These are phyloP conservation scores for Amanita rubescens DNA, from an alignment of 768 basidiomycete genomes.

Conservation along the genomic window DNA sequence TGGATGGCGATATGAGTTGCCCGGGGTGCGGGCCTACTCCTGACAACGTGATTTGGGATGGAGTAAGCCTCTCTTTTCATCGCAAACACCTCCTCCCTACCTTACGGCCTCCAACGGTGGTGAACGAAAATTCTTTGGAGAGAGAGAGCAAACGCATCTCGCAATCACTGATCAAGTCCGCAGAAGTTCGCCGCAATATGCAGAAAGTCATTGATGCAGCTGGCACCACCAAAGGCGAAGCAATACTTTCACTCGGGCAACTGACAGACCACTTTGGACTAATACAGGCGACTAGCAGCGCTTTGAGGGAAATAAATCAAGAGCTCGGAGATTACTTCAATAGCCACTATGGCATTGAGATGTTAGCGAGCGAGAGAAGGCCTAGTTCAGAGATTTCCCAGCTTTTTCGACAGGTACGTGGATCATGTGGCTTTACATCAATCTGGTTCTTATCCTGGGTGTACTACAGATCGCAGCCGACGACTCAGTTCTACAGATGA, in stretches of 20 bases:
- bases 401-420: no score
- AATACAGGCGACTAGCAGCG: no score
- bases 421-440: no score
- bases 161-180: background rate
- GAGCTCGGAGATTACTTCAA: no score
- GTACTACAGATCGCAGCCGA: conserved; percentile 15
- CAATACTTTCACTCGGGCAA: no score
- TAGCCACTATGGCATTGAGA: no score
- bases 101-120: conserved; percentile 12
- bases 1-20: conserved; percentile 21
- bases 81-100: conserved; percentile 18
- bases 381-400: no score
- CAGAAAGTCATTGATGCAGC: background rate
- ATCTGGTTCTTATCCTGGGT: background rate
- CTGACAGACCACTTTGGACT: no score
- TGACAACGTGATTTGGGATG: conserved; percentile 26
- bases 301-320: no score
- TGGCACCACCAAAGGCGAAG: background rate
- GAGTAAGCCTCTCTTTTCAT: conserved; percentile 24
- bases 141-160: background rate
- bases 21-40: conserved; percentile 19
- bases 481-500: conserved; percentile 16
- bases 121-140: background rate
- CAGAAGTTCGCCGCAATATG: background rate
- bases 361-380: no score